phyloP scores from a whole-genome alignment of 768 basidiomycete species.

The Baorangia bicolor region DNA sequence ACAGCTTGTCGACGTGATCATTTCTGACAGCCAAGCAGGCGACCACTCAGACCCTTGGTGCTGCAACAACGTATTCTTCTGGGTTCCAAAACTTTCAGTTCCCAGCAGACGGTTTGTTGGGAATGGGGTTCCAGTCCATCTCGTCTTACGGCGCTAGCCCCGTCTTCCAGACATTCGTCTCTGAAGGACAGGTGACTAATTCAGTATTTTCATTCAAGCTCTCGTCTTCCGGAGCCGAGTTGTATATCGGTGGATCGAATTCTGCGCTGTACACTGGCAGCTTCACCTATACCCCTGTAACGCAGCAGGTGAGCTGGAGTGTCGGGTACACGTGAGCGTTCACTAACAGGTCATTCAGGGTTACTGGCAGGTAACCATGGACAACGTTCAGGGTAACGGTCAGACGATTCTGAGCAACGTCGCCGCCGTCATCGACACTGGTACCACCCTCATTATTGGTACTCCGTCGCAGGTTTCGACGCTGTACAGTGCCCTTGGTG shows the following conservation, averaged over 20 bases:
- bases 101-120: conserved; percentile 21
- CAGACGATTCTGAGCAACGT: conserved; percentile 5
- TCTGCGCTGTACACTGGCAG: conserved; percentile 36
- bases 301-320: conserved; percentile 18
- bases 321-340: neutral
- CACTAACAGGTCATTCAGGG: conserved; percentile 5
- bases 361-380: conserved; percentile 15
- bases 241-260: conserved; percentile 44
- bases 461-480: neutral
- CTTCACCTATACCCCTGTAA: conserved; percentile 34
- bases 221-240: conserved; percentile 27
- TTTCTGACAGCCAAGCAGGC: conserved; percentile 8
- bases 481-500: neutral
- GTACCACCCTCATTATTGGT: conserved; percentile 14
- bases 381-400: conserved; percentile 1
- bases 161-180: conserved; percentile 30
- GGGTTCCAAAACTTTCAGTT: neutral
- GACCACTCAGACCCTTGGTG: conserved; percentile 9
- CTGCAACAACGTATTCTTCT: conserved; percentile 5
- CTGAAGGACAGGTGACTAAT: conserved; percentile 10
- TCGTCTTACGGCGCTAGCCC: conserved; percentile 25
- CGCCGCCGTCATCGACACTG: conserved; percentile 19
- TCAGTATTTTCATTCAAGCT: conserved; percentile 30
- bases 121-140: conserved; percentile 32
- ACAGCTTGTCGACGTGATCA: neutral